Conservation (phyloP, 1,284 basidiomycete genomes). For the Ganoderma multipileum region DNA sequence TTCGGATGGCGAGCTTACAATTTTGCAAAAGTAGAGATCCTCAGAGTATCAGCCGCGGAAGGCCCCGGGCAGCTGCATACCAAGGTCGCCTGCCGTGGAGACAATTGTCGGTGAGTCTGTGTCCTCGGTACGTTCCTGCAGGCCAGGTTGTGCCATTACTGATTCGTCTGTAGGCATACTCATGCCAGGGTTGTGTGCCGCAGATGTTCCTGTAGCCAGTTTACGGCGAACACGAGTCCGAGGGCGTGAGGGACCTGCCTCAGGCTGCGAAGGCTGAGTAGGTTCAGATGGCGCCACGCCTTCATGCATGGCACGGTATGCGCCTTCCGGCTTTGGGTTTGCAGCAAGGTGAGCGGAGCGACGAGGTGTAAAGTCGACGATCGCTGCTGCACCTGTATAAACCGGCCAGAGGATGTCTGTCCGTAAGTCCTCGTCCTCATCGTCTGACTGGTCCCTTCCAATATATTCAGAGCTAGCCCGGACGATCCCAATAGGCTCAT, state of each 20-base stretch:
- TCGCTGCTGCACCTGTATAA: neutral
- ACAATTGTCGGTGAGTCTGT: neutral
- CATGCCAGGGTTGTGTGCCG: no score
- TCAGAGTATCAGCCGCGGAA: neutral
- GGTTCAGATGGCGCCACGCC: no score
- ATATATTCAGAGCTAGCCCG: neutral
- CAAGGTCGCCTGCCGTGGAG: neutral
- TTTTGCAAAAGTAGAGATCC: neutral
- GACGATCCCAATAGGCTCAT: neutral
- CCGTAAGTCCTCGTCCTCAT: neutral
- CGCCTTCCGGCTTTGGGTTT: neutral
- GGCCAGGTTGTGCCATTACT: no score
- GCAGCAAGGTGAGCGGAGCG: neutral
- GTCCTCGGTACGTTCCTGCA: no score
- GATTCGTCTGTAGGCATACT: no score
- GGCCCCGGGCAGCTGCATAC: neutral
- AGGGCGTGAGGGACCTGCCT: no score
- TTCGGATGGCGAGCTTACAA: neutral
- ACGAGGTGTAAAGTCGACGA: neutral
- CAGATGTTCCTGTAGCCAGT: no score
- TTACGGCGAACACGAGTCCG: no score
- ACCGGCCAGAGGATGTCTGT: neutral
- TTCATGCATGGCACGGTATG: no score
- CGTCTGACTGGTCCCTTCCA: neutral
- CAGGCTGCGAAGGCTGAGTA: no score